Evolutionary conservation across 1,139 yeast species (phyloP), one percentile per base, ranked within the genome.

Genomic region (Pichia sp.): DNA sequence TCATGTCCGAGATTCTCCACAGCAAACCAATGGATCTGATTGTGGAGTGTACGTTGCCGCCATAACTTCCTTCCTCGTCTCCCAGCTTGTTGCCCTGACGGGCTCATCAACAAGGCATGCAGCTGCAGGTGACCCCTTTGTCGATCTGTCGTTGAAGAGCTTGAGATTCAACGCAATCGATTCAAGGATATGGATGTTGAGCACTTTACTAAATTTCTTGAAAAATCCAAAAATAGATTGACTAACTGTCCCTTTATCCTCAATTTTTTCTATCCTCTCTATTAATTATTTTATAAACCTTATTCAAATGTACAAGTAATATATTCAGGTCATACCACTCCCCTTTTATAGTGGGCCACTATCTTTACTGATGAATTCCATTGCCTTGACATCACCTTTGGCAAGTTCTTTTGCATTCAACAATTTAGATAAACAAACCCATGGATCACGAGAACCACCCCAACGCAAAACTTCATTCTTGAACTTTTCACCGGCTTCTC

Each of bases 401-500:
- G 75, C 75, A 53, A 90, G 72, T 48, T 75, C 78, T 2, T 83
- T 42, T 32, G 31, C 43, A 50, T 83, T 87, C 51, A 92, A 73
- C 1, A 88, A 95, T 59, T 86, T 88, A 0, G 96, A 88, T 34
- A 92, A 75, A 65, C 96, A 86, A 31, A 75, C 71, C 97, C 97
- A 90, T 0, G 98, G 95, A 64, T 90, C 93, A 59, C 82, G 78
- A 5, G 95, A 81, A 0, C 99, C 99, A 31, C 99, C 99, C 97
- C 97, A 92, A 65, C 81, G 80, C 58, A 95, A 74, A 1, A 95
- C 84, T 59, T 84, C 79, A 32, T 81, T 73, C 59, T 80, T 82
- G 69, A 90, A 89, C 62, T 80, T 81, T 54, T 81, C 85, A 15
- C 99, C 99, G 5, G 88, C 87, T 4, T 68, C 74, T 40, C 87